A percentile compares a stretch with the other conserved stretches of the same genome.
These are phyloP conservation scores for Trichophyton equinum DNA, from an alignment of 2,329 filamentous ascomycete genomes.

Conservation along the genomic window DNA sequence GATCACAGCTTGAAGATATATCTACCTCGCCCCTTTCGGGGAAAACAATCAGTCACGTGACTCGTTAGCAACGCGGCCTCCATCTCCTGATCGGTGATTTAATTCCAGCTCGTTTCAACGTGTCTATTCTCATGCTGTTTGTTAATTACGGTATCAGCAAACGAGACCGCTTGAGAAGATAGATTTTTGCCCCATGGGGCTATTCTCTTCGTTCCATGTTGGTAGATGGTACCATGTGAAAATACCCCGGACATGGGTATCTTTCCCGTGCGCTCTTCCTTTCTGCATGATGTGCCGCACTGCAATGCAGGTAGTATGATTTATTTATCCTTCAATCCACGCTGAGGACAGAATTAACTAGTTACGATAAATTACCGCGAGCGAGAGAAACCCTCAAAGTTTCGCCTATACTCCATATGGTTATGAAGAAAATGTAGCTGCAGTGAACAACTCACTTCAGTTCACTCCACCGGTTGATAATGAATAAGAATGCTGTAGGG, in stretches of 20 bases:
- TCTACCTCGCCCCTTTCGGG: too few relatives aligned
- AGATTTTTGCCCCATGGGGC: background rate
- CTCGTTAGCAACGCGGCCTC: too few relatives aligned
- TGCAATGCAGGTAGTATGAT: background rate
- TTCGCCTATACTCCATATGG: background rate
- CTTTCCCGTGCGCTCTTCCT: background rate
- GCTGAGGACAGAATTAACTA: background rate
- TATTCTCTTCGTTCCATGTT: background rate
- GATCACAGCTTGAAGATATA: too few relatives aligned
- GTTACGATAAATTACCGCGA: background rate
- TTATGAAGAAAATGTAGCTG: background rate
- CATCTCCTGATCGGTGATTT: too few relatives aligned
- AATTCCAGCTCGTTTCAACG: too few relatives aligned
- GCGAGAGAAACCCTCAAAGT: background rate
- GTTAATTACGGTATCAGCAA: background rate
- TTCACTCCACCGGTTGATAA: background rate
- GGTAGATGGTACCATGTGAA: background rate
- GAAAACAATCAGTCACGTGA: too few relatives aligned
- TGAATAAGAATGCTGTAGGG: background rate
- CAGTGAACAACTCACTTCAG: background rate
- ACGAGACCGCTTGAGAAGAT: background rate
- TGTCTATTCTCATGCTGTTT: too few relatives aligned
- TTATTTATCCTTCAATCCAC: background rate
- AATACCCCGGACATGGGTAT: background rate
- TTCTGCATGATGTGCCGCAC: background rate